A percentile compares a stretch with the other conserved stretches of the same genome.
Evolutionary conservation across 169 alveolate species (phyloP).

Genomic region (Plasmodium fragile): DNA sequence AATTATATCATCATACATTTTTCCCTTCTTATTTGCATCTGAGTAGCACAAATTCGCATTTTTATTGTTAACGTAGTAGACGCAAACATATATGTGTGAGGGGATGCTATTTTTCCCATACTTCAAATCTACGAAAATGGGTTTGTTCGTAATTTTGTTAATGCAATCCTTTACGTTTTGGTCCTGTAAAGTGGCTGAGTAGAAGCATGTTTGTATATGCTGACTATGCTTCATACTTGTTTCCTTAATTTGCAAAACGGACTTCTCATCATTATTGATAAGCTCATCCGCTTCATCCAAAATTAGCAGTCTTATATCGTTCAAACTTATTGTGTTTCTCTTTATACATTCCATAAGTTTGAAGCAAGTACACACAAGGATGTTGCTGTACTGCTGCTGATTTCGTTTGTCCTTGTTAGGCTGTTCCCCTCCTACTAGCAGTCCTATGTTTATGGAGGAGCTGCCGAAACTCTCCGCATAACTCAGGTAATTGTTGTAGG

Average conservation of each 20-base stretch:
- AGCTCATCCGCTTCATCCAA: slow-evolving; percentile 82
- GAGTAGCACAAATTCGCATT: not conserved
- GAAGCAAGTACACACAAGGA: slow-evolving; percentile 59
- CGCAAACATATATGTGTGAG: slow-evolving; percentile 77
- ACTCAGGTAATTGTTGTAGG: slow-evolving; percentile 82
- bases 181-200: slow-evolving; percentile 80
- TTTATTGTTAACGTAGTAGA: slow-evolving; percentile 51
- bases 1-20: slow-evolving; percentile 20
- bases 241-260: slow-evolving; percentile 55
- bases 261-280: slow-evolving; percentile 55
- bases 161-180: slow-evolving; percentile 73
- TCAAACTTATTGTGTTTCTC: slow-evolving; percentile 36
- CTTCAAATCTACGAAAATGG: slow-evolving; percentile 78
- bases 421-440: slow-evolving; percentile 85
- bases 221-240: slow-evolving; percentile 33
- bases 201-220: slow-evolving; percentile 74
- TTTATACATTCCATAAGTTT: slow-evolving; percentile 47
- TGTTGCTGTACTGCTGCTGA: slow-evolving; percentile 2
- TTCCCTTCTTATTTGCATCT: not conserved
- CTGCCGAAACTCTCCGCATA: slow-evolving; percentile 79
- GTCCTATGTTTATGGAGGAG: slow-evolving; percentile 75
- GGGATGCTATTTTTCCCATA: slow-evolving; percentile 77
- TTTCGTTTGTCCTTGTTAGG: slow-evolving; percentile 77
- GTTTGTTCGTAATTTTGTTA: slow-evolving; percentile 69
- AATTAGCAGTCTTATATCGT: slow-evolving; percentile 48